Evolutionary conservation across 306 rosid genomes (phyloP), one percentile per base, ranked within the genome.

Genomic region (Trifolium dubium): DNA sequence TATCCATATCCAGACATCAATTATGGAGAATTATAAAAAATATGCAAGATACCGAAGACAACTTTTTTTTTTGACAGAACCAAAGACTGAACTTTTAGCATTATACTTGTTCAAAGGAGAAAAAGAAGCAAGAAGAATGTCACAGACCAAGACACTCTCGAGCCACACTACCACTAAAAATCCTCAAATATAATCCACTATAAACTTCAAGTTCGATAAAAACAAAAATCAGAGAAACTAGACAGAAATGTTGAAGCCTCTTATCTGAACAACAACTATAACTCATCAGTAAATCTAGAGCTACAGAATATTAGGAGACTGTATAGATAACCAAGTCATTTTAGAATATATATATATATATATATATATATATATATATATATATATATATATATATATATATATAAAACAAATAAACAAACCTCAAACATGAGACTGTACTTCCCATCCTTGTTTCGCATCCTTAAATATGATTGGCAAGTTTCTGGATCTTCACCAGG

Each of bases 401-500:
- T 23, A 23, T 23, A 66, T 64, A 73, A 50, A 74, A 51, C 69
- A 67, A 72, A 54, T 44, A 64, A 23, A 17, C 86, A 67, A 75
- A 92, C 99, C 99, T 95, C 99, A 88, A 95, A 95, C 99, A 95
- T 95, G 73, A 95, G 99, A 86, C 97, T 87, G 78, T 95, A 95
- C 82, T 95, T 95, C 73, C 99, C 99, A 75, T 95, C 99, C 79
- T 92, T 95, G 64, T 95, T 92, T 74, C 99, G 93, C 99, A 95
- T 95, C 83, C 99, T 85, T 77, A 95, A 81, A 87, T 95, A 95
- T 43, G 99, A 95, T 83, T 95, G 99, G 83, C 99, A 95, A 47
- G 96, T 85, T 84, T 95, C 99, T 12, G 93, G 97, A 86, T 95
- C 99, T 90, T 95, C 99, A 79, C 99, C 99, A 0, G 99, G 98